Conservation (phyloP, 352 stramenopile genomes). For the Phytophthora pisi region DNA sequence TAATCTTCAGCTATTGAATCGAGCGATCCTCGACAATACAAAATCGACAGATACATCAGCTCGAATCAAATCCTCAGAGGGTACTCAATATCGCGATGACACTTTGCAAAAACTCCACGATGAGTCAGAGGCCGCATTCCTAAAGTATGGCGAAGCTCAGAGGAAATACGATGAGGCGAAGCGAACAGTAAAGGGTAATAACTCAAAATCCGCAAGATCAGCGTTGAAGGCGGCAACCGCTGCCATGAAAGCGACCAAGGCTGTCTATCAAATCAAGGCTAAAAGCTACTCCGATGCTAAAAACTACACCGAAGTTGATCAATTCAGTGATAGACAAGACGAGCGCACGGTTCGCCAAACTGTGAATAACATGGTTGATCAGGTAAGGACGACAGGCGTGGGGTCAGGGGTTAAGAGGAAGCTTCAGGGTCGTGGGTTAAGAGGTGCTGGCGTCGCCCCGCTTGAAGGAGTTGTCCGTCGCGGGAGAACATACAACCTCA, state of each 20-base stretch:
- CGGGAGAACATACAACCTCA: background rate
- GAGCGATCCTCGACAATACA: slow-evolving; percentile 18
- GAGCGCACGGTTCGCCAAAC: slow-evolving; percentile 13
- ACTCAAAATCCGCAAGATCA: no score
- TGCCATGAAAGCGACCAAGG: no score
- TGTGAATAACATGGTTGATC: slow-evolving; percentile 20
- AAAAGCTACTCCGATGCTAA: slow-evolving; percentile 5
- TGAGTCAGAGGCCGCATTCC: no score
- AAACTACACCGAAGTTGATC: slow-evolving; percentile 16
- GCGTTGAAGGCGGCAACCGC: no score
- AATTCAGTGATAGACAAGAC: background rate
- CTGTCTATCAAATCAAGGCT: slow-evolving; percentile 1
- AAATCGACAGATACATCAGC: slow-evolving; percentile 26
- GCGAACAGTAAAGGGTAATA: no score
- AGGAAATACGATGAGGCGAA: no score
- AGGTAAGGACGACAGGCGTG: slow-evolving; percentile 2
- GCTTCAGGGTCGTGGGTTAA: background rate
- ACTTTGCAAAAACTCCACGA: no score
- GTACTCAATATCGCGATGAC: background rate
- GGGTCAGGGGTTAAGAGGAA: background rate
- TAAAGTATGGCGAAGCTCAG: no score
- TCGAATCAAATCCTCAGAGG: slow-evolving; percentile 24
- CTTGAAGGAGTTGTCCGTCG: background rate
- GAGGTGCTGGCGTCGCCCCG: slow-evolving; percentile 5
- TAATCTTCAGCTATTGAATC: slow-evolving; percentile 25